phyloP scores from a whole-genome alignment of 805 yeast genomes.

The Nakazawaea ernobii region DNA sequence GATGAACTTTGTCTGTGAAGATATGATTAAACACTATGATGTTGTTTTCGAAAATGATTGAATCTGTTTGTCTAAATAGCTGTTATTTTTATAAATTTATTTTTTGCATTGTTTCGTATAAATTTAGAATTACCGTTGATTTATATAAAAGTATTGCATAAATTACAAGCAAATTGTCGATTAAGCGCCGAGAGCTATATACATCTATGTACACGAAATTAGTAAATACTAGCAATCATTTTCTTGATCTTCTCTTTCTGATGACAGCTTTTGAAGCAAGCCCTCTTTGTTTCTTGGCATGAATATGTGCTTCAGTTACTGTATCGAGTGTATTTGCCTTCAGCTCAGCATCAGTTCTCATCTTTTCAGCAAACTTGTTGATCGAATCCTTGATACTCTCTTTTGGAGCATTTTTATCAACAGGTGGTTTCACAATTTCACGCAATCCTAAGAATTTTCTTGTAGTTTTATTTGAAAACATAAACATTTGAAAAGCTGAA shows the following conservation, averaged over 20 bases:
- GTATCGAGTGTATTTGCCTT: constrained; percentile 20
- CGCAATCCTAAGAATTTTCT: constrained; percentile 43
- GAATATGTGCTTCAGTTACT: constrained; percentile 20
- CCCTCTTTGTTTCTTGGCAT: not conserved
- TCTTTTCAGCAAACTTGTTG: constrained; percentile 24
- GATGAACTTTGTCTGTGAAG: constrained; percentile 49
- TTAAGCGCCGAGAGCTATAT: no score
- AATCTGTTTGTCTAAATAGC: not conserved
- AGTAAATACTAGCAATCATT: not conserved
- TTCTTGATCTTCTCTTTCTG: not conserved
- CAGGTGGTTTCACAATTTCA: constrained; percentile 42
- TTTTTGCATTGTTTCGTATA: not conserved
- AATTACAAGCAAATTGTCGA: no score
- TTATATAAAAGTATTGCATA: no score
- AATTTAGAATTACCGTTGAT: not conserved
- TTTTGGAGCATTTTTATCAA: constrained; percentile 20
- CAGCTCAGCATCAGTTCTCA: constrained; percentile 22
- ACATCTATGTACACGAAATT: not conserved
- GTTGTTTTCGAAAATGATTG: constrained; percentile 23
- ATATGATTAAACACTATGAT: constrained; percentile 38
- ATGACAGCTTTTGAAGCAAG: constrained; percentile 1
- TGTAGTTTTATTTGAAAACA: constrained; percentile 54
- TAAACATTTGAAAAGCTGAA: constrained; percentile 65
- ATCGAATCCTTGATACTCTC: constrained; percentile 25
- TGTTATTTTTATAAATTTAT: not conserved